Base-by-base conservation (phyloP, 192 early-diverging fungal species). In the Mortierella alpina region DNA sequence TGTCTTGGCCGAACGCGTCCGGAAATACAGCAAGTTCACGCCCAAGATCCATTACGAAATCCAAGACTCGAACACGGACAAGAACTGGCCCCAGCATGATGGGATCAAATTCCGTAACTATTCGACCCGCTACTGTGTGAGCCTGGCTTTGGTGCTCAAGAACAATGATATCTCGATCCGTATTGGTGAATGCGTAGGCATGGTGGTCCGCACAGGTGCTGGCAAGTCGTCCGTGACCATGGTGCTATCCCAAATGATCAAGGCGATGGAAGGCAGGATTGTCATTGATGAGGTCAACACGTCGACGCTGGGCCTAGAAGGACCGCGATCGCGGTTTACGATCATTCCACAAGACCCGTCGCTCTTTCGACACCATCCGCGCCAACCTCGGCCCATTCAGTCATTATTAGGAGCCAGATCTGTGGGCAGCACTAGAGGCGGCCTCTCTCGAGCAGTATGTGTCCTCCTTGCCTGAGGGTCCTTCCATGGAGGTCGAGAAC, bases 301-400 rank as follows among this genome's bases (percentile, higher is more conserved):
- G 18, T 63, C 75, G 2, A 60, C 78, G 11, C 84, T 94, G 15
- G 93, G 91, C 7, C 72, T 85, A 45, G 72, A 50, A 50, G 90
- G 88, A 72, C 83, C 72, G 66, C 88, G 84, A 68, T 85, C 72
- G 52, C 86, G 83, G 18, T 83, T 94, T n/a, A 88, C 92, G 5
- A 93, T 94, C 47, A 94, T 94, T 59, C 92, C 93, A 41, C 93
- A 94, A 80, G 92, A 94, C 41, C 88, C 91, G 15, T 86, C 89
- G 6, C 68, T 94, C 49, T 92, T 94, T 64, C 3, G 92, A 91
- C 52, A 86, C 66, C 67, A 90, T 75, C 65, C 84, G 64, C 61
- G 85, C 72, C 49, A 90, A 90, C 51, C 53, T 90, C 59, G 88
- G 89, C 73, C 87, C 86, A 31, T 90, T 90, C 48, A 72, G 54